Evolutionary conservation across 1,284 basidiomycete genomes (phyloP).

Genomic region (Rhodotorula glutinis): DNA sequence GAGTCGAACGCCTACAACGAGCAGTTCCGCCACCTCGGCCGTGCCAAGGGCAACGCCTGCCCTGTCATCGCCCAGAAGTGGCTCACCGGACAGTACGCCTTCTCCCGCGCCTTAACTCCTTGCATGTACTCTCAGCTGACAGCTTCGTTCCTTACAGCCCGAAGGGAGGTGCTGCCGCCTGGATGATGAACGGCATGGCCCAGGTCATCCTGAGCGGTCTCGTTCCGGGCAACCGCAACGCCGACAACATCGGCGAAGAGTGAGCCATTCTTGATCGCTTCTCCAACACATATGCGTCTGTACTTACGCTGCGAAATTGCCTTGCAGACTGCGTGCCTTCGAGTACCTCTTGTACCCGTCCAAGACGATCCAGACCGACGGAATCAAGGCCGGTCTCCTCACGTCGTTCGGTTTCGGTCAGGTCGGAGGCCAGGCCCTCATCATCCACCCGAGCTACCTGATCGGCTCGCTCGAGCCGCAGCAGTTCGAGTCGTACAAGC

Average conservation of each 20-base stretch:
- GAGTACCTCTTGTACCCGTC: constrained; percentile 95
- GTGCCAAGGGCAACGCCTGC: constrained; percentile 89
- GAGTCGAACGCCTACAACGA: constrained; percentile 96
- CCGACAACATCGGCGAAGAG: constrained; percentile 82
- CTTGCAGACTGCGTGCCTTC: constrained; percentile 68
- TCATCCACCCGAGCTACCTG: constrained; percentile 88
- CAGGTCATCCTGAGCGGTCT: constrained; percentile 82
- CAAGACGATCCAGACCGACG: constrained; percentile 83
- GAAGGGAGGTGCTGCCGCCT: constrained; percentile 95
- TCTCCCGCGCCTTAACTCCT: background rate
- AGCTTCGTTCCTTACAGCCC: constrained; percentile 50
- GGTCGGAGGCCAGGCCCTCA: constrained; percentile 86
- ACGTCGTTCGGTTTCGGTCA: constrained; percentile 99
- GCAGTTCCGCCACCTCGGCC: constrained; percentile 79
- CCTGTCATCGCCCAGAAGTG: constrained; percentile 98
- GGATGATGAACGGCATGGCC: constrained; percentile 88
- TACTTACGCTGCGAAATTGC: background rate
- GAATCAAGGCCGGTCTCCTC: constrained; percentile 60
- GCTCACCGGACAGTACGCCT: constrained; percentile 59
- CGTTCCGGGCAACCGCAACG: constrained; percentile 94
- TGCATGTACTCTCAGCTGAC: background rate
- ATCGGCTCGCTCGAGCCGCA: constrained; percentile 73
- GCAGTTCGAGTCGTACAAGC: constrained; percentile 70
- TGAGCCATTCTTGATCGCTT: background rate
- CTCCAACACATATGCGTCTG: background rate